Base-by-base conservation (phyloP, 352 stramenopile genomes). In the Pythium guiyangense region DNA sequence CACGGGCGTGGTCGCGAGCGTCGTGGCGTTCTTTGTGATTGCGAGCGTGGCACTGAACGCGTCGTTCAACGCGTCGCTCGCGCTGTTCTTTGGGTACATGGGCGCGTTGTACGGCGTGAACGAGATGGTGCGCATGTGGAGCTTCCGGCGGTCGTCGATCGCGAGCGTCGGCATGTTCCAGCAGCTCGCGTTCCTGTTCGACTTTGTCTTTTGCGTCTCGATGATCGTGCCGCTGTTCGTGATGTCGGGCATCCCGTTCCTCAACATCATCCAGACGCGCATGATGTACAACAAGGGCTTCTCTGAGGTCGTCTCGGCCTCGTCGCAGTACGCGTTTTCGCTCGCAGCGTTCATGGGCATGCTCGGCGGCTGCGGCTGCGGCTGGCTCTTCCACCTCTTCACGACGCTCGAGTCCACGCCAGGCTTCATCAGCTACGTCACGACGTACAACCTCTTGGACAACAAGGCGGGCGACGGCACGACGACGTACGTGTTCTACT, bases 201-300 rank as follows among this genome's bases (percentile, higher is more conserved):
- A 94, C 67, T 94, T 91, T 56, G 48, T 94, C 10, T 92, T 92
- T 54, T 77, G 80, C 29, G 63, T 78, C 39, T 59, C 76, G 8
- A 87, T 92, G 73, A 84, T 92, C 34, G 55, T 90, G 17, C 82
- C 83, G 48, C 66, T 94, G 27, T 66, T 94, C 22, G 66, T 92
- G 29, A 79, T 94, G 68, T 92, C 82, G 56, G 77, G 71, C 31
- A 88, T 94, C 37, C 84, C 84, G 54, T 94, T 94, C 64, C 52
- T 94, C 43, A 92, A 92, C 62, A 87, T 92, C 17, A 87, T 94
- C 35, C 84, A 94, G 66, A 92, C 84, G 51, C 83, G 84, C 59
- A 94, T 94, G 84, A 94, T 94, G 84, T 94, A 92, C 79, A 94
- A 94, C 66, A 86, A 94, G 72, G 82, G 82, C 39, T 94, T 94